phyloP scores from a whole-genome alignment of 371 early-diverging fungal species.

The Haplosporangium sp. region DNA sequence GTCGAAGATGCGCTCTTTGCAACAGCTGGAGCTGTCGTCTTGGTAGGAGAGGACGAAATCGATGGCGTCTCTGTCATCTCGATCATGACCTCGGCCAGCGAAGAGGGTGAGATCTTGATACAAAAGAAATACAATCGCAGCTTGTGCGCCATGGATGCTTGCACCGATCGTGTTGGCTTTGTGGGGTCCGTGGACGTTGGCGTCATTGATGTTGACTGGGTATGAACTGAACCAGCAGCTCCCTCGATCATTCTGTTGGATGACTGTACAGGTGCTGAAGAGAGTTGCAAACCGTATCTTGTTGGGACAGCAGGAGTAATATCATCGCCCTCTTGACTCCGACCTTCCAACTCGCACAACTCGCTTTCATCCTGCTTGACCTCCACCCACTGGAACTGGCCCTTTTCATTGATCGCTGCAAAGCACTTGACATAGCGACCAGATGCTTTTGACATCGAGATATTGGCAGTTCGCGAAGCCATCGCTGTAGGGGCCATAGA shows the following conservation, averaged over 20 bases:
- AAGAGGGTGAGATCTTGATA: constrained; percentile 24
- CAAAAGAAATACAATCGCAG: constrained; percentile 46
- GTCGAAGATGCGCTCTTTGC: not conserved
- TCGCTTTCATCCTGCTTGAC: constrained; percentile 13
- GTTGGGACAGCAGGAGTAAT: not conserved
- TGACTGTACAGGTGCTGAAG: not conserved
- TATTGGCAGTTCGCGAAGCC: constrained; percentile 10
- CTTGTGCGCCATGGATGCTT: constrained; percentile 46
- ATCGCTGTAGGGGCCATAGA: not conserved
- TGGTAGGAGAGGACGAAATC: not conserved
- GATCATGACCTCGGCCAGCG: constrained; percentile 21
- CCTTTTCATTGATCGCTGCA: constrained; percentile 33
- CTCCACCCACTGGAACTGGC: constrained; percentile 48
- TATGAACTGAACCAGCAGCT: not conserved
- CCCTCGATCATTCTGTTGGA: not conserved
- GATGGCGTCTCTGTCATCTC: constrained; percentile 12
- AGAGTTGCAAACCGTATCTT: constrained; percentile 22
- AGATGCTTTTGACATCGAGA: constrained; percentile 34
- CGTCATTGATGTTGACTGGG: not conserved
- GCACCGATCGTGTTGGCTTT: constrained; percentile 2
- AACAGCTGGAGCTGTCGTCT: not conserved
- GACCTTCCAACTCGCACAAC: not conserved
- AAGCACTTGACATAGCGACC: constrained; percentile 50
- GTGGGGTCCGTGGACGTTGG: not conserved
- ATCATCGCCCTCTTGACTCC: not conserved